A percentile compares a stretch with the other conserved stretches of the same genome.
Evolutionary conservation across 805 yeast species (phyloP).

Genomic region (Clavispora phyllophila): DNA sequence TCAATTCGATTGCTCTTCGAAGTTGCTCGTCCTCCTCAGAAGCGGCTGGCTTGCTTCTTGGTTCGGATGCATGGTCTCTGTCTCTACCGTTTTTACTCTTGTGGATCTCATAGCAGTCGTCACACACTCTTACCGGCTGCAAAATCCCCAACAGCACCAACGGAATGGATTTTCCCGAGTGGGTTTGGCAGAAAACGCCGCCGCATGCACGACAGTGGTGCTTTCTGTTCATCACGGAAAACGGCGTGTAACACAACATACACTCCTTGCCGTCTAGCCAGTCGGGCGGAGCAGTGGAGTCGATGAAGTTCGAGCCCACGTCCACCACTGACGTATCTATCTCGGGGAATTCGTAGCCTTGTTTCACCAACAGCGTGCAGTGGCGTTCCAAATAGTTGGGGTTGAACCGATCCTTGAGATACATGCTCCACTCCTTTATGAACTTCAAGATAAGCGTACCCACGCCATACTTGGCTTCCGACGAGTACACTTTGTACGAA

Average conservation of each 20-base stretch:
- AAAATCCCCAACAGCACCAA: slow-evolving; percentile 81
- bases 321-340: slow-evolving; percentile 25
- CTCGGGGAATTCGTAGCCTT: slow-evolving; percentile 66
- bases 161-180: slow-evolving; percentile 68
- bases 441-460: slow-evolving; percentile 55
- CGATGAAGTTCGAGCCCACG: slow-evolving; percentile 54
- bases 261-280: slow-evolving; percentile 96
- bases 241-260: slow-evolving; percentile 83
- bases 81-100: slow-evolving; percentile 25
- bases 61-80: not conserved
- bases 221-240: slow-evolving; percentile 79
- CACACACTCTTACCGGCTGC: slow-evolving; percentile 91
- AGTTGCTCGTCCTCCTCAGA: slow-evolving; percentile 65
- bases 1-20: slow-evolving; percentile 70
- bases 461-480: slow-evolving; percentile 36
- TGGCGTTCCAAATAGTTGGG: slow-evolving; percentile 59
- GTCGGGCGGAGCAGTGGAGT: slow-evolving; percentile 91
- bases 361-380: slow-evolving; percentile 53
- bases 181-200: slow-evolving; percentile 83
- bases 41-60: not conserved
- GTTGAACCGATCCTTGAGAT: slow-evolving; percentile 64
- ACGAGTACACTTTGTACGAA: slow-evolving; percentile 15
- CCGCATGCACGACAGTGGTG: slow-evolving; percentile 98
- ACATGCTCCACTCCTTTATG: slow-evolving; percentile 72
- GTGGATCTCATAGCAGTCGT: slow-evolving; percentile 71